A percentile compares a stretch with the other conserved stretches of the same genome.
Evolutionary conservation across 495 filamentous ascomycete genomes (phyloP).

Genomic region (Lentithecium fluviatile): DNA sequence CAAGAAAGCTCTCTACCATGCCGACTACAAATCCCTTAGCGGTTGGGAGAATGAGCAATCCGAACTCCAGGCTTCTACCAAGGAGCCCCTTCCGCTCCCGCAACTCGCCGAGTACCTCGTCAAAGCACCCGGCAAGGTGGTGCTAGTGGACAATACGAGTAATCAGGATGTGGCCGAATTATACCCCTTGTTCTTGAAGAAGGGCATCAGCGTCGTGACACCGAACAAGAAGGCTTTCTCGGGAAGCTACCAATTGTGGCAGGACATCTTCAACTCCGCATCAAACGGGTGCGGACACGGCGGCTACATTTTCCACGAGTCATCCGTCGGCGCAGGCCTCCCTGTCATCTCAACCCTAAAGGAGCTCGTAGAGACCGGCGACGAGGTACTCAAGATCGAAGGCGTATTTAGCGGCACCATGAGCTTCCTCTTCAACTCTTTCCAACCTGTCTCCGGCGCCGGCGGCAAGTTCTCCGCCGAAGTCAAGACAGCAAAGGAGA

Average conservation of each 20-base stretch:
- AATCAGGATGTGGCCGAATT: constrained; percentile 71
- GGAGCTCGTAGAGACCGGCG: constrained; percentile 86
- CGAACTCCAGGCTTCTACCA: constrained; percentile 53
- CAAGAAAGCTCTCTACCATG: constrained; percentile 69
- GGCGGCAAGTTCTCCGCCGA: constrained; percentile 79
- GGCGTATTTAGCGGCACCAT: constrained; percentile 96
- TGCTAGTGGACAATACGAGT: constrained; percentile 94
- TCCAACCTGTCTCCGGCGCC: constrained; percentile 53
- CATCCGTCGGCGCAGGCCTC: constrained; percentile 85
- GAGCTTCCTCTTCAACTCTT: constrained; percentile 94
- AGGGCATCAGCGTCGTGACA: constrained; percentile 85
- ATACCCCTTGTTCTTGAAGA: constrained; percentile 74
- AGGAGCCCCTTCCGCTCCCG: constrained; percentile 58
- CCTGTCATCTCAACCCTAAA: constrained; percentile 88
- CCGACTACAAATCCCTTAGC: constrained; percentile 50
- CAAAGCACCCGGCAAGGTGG: constrained; percentile 64
- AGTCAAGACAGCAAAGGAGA: constrained; percentile 82
- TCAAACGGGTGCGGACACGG: constrained; percentile 50
- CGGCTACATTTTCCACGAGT: constrained; percentile 88
- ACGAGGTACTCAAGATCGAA: constrained; percentile 83
- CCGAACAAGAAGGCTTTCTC: constrained; percentile 99
- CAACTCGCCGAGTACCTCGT: constrained; percentile 70
- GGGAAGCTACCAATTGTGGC: constrained; percentile 69
- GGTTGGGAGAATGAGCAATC: constrained; percentile 40
- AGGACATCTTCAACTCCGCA: constrained; percentile 69